phyloP scores from a whole-genome alignment of 345 rosid species.

The Lumnitzera racemosa region DNA sequence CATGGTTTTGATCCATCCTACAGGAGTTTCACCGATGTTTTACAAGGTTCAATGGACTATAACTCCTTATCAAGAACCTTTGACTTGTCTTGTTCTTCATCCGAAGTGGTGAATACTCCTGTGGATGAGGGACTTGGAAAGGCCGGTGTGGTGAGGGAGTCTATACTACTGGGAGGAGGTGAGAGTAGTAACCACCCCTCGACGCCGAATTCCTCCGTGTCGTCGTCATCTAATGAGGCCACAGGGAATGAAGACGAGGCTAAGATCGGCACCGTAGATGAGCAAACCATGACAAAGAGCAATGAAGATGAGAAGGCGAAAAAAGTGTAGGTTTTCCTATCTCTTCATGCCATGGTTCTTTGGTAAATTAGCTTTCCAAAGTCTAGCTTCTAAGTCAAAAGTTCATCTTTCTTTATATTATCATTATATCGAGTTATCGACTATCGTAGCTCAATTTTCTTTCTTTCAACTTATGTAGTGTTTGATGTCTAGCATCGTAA shows the following conservation, averaged over 20 bases:
- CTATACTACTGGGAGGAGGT: neutral
- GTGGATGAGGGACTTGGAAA: conserved; percentile 4
- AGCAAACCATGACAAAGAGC: neutral
- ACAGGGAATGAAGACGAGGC: conserved; percentile 5
- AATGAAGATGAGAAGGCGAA: conserved; percentile 9
- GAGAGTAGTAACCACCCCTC: neutral
- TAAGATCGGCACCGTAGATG: neutral
- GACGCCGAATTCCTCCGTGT: conserved; percentile 7
- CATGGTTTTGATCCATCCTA: neutral
- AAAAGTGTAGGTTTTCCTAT: conserved; percentile 4
- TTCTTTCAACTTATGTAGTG: no score
- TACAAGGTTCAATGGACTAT: conserved; percentile 4
- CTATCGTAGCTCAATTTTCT: no score
- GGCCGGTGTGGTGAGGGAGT: neutral
- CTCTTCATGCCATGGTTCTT: neutral
- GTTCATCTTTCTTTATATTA: no score
- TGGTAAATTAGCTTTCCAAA: neutral
- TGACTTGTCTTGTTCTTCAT: conserved; percentile 8
- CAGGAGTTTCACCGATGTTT: conserved; percentile 8
- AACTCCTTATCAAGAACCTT: conserved; percentile 10
- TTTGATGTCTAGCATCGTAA: no score
- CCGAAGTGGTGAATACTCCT: conserved; percentile 5
- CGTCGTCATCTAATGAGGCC: conserved; percentile 10
- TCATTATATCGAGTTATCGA: no score
- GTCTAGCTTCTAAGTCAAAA: no score